Evolutionary conservation across 2,329 filamentous ascomycete genomes (phyloP).

Genomic region (Xenoacremonium recifei): DNA sequence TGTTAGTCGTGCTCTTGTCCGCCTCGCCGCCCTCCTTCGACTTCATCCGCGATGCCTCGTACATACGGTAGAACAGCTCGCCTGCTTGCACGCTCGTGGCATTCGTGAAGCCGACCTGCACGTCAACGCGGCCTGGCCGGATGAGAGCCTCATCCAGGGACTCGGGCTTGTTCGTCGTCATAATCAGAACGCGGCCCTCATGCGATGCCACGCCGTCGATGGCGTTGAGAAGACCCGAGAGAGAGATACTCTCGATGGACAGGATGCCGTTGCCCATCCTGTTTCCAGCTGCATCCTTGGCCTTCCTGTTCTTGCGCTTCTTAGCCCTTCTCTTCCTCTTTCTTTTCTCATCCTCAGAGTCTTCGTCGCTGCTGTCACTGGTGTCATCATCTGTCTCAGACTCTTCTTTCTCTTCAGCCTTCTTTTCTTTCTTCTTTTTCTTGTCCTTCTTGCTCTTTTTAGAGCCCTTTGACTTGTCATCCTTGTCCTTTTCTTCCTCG

Average conservation of each 20-base stretch:
- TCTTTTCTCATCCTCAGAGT: slow-evolving; percentile 21
- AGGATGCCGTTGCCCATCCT: slow-evolving; percentile 14
- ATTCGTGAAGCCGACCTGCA: slow-evolving; percentile 63
- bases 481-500: slow-evolving; percentile 6
- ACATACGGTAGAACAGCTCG: slow-evolving; percentile 63
- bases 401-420: slow-evolving; percentile 23
- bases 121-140: slow-evolving; percentile 70
- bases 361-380: slow-evolving; percentile 14
- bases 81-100: slow-evolving; percentile 55
- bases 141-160: slow-evolving; percentile 72
- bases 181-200: slow-evolving; percentile 76
- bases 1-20: slow-evolving; percentile 6
- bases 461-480: slow-evolving; percentile 7
- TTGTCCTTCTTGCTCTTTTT: slow-evolving; percentile 9
- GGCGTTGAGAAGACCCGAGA: slow-evolving; percentile 78
- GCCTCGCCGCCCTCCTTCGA: slow-evolving; percentile 1
- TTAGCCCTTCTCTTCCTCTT: slow-evolving; percentile 19
- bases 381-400: slow-evolving; percentile 18
- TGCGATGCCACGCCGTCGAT: slow-evolving; percentile 81
- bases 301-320: slow-evolving; percentile 11
- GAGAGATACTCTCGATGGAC: slow-evolving; percentile 55
- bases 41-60: slow-evolving; percentile 39
- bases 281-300: slow-evolving; percentile 12
- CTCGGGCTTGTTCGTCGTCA: slow-evolving; percentile 78
- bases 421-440: slow-evolving; percentile 23